Conservation (phyloP, 2,329 filamentous ascomycete species). For the Fusarium ambrosium region DNA sequence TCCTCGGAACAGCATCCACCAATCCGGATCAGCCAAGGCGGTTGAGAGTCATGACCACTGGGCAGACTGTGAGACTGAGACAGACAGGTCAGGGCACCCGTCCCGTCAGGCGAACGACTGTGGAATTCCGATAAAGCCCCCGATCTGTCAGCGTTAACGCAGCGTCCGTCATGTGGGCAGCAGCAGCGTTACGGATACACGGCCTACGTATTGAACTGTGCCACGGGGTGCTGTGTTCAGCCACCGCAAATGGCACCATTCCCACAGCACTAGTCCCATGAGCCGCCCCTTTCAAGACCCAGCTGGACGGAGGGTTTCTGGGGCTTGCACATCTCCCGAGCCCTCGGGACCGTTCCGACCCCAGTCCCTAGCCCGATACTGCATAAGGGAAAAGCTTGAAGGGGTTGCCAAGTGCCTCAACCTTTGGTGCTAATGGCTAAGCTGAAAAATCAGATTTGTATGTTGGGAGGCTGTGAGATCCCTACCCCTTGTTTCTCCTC, state of each 20-base stretch:
- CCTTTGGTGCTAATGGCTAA: not conserved
- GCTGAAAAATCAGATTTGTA: not conserved
- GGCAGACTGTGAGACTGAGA: not conserved
- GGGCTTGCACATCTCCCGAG: slow-evolving; percentile 42
- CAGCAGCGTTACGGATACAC: not conserved
- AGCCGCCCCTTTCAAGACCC: slow-evolving; percentile 16
- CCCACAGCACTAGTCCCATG: slow-evolving; percentile 2
- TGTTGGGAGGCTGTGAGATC: not conserved
- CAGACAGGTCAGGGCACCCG: not conserved
- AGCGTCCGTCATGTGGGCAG: not conserved
- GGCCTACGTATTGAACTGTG: not conserved
- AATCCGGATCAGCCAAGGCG: not conserved
- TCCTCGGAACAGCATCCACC: not conserved
- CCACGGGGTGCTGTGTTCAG: slow-evolving; percentile 2
- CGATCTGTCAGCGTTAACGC: not conserved
- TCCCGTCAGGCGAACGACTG: not conserved
- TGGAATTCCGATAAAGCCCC: not conserved
- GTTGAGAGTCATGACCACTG: slow-evolving; percentile 1
- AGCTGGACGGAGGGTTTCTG: slow-evolving; percentile 11
- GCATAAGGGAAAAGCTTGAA: slow-evolving; percentile 13
- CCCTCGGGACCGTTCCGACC: slow-evolving; percentile 25
- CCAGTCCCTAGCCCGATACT: slow-evolving; percentile 24
- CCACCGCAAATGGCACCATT: slow-evolving; percentile 11
- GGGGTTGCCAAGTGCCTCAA: not conserved
- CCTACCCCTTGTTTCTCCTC: not conserved